These are phyloP conservation scores for Yarrowia galli DNA, from an alignment of 1,139 yeast genomes.

Conservation along the genomic window DNA sequence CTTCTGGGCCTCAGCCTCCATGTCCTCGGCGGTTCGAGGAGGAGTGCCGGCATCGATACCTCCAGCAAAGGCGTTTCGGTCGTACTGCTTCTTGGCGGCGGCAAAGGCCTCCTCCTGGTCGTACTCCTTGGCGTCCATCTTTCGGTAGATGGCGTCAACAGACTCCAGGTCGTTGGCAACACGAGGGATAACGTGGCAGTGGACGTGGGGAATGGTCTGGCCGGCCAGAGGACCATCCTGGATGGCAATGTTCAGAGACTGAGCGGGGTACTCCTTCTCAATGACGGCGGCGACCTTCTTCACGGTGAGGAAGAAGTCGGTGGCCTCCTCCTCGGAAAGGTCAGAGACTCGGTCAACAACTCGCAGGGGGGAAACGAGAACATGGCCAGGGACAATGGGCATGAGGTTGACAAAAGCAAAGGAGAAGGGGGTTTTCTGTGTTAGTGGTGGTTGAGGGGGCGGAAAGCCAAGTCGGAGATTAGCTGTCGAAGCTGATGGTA, in stretches of 20 bases:
- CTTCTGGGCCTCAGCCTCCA: conserved; percentile 70
- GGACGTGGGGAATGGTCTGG: conserved; percentile 91
- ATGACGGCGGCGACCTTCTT: conserved; percentile 74
- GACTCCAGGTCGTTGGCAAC: conserved; percentile 60
- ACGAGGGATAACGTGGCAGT: conserved; percentile 91
- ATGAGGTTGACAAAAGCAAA: conserved; percentile 87
- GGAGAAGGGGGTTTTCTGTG: conserved; percentile 50
- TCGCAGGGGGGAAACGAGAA: conserved; percentile 82
- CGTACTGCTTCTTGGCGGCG: conserved; percentile 49
- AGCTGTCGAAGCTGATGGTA: background rate
- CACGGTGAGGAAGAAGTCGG: conserved; percentile 79
- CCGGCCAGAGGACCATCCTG: conserved; percentile 98
- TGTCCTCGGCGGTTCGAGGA: conserved; percentile 63
- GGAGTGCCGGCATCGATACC: conserved; percentile 40
- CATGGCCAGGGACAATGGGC: conserved; percentile 91
- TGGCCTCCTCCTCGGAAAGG: conserved; percentile 71
- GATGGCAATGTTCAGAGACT: conserved; percentile 83
- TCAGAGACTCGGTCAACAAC: conserved; percentile 70
- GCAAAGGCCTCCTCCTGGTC: conserved; percentile 54
- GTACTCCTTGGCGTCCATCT: conserved; percentile 60
- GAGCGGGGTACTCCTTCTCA: conserved; percentile 70
- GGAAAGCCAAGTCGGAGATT: background rate
- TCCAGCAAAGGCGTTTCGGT: conserved; percentile 51
- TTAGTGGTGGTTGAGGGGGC: too few relatives aligned
- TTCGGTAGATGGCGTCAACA: conserved; percentile 73